Conservation (phyloP, 129 eudicot species). For the Kitagawia praeruptora region DNA sequence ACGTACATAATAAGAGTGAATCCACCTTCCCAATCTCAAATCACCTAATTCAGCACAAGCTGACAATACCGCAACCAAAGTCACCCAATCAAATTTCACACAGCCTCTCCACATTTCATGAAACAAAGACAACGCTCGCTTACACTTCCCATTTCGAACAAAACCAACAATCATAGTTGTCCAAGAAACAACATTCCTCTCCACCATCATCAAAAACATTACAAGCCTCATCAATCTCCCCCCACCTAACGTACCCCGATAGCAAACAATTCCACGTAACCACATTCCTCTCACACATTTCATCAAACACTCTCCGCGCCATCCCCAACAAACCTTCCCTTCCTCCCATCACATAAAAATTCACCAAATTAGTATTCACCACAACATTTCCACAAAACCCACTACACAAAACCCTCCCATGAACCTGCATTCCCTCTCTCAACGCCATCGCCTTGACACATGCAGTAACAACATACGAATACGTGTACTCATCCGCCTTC, state of each 20-base stretch:
- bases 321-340: constrained; percentile 19
- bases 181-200: constrained; percentile 59
- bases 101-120: constrained; percentile 27
- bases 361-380: constrained; percentile 47
- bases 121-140: constrained; percentile 43
- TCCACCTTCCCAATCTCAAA: constrained; percentile 56
- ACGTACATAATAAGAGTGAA: constrained; percentile 34
- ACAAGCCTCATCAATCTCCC: constrained; percentile 31
- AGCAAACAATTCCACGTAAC: constrained; percentile 62
- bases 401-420: constrained; percentile 43
- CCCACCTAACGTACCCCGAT: constrained; percentile 29
- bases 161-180: constrained; percentile 56
- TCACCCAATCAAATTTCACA: constrained; percentile 47
- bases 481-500: constrained; percentile 50
- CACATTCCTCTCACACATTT: constrained; percentile 50
- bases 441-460: constrained; percentile 43
- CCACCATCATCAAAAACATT: constrained; percentile 53
- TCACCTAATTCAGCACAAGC: constrained; percentile 84
- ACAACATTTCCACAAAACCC: constrained; percentile 50
- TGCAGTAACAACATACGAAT: constrained; percentile 35
- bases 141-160: constrained; percentile 32
- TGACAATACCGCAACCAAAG: constrained; percentile 34
- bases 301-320: constrained; percentile 52
- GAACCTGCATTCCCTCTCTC: constrained; percentile 49
- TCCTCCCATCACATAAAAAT: constrained; percentile 33